Conservation (phyloP, 1,284 basidiomycete species). For the Takashimella koratensis region DNA sequence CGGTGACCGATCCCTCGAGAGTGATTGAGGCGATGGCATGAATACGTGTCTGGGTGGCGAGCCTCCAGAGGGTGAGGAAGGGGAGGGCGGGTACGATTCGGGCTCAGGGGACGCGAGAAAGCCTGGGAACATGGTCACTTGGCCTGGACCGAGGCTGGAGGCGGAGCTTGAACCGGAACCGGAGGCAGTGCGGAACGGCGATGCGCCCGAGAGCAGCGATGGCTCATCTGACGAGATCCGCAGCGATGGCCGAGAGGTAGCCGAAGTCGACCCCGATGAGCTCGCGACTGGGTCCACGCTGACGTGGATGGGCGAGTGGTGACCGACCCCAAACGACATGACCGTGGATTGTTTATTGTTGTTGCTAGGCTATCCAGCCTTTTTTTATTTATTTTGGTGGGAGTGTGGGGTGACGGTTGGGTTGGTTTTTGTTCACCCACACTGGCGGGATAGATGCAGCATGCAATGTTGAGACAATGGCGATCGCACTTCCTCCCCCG, state of each 20-base stretch:
- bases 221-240: background rate
- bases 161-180: background rate
- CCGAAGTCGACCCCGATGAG: conserved; percentile 3
- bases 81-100: background rate
- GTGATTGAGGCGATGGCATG: background rate
- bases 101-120: background rate
- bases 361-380: too few relatives aligned
- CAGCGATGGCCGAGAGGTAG: background rate
- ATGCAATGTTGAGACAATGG: too few relatives aligned
- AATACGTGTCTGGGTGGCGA: background rate
- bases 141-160: background rate
- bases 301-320: background rate
- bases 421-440: too few relatives aligned
- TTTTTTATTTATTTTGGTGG: too few relatives aligned
- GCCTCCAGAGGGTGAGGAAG: background rate
- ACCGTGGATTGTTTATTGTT: too few relatives aligned
- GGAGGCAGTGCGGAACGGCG: background rate
- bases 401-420: too few relatives aligned
- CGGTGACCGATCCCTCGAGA: background rate
- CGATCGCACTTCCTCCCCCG: too few relatives aligned
- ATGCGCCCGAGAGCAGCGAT: background rate
- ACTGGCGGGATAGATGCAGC: too few relatives aligned
- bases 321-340: background rate
- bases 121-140: background rate
- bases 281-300: background rate